phyloP scores from a whole-genome alignment of 495 filamentous ascomycete species.

The Chaetomium cochliodes region DNA sequence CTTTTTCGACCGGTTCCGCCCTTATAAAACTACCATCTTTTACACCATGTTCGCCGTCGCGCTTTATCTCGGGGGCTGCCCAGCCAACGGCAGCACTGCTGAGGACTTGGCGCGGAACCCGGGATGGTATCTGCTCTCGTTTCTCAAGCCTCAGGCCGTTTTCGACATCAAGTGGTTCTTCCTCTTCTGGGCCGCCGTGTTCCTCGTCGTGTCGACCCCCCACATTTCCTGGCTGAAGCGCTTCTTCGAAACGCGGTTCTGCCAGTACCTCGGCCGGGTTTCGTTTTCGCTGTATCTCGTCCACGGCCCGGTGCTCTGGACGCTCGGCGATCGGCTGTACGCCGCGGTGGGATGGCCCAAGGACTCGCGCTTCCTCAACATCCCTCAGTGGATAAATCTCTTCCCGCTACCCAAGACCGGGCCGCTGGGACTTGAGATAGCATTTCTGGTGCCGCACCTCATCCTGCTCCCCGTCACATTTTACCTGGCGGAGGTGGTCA shows the following conservation, averaged over 20 bases:
- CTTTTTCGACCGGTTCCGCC: constrained; percentile 38
- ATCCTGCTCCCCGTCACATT: constrained; percentile 57
- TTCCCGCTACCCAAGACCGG: constrained; percentile 51
- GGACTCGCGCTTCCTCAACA: constrained; percentile 37
- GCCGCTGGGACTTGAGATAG: constrained; percentile 54
- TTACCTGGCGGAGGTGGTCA: constrained; percentile 57
- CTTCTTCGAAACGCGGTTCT: constrained; percentile 58
- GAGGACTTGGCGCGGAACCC: constrained; percentile 38
- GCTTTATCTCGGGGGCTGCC: constrained; percentile 49
- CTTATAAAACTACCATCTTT: constrained; percentile 46
- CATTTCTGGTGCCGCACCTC: constrained; percentile 53
- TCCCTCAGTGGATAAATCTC: constrained; percentile 47
- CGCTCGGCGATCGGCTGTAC: constrained; percentile 48
- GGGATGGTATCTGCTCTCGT: constrained; percentile 49
- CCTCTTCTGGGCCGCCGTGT: constrained; percentile 51
- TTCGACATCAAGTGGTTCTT: constrained; percentile 52
- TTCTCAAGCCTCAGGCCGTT: constrained; percentile 52
- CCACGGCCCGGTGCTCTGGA: constrained; percentile 58
- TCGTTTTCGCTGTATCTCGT: constrained; percentile 66
- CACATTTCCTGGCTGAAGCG: constrained; percentile 45
- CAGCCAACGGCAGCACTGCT: constrained; percentile 38
- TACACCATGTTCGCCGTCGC: constrained; percentile 46
- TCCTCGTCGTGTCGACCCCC: constrained; percentile 56
- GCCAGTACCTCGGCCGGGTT: constrained; percentile 64
- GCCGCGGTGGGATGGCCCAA: constrained; percentile 51